A percentile compares a stretch with the other conserved stretches of the same genome.
Evolutionary conservation across 495 filamentous ascomycete genomes (phyloP).

Genomic region (Penicillium macrosclerotiorum): DNA sequence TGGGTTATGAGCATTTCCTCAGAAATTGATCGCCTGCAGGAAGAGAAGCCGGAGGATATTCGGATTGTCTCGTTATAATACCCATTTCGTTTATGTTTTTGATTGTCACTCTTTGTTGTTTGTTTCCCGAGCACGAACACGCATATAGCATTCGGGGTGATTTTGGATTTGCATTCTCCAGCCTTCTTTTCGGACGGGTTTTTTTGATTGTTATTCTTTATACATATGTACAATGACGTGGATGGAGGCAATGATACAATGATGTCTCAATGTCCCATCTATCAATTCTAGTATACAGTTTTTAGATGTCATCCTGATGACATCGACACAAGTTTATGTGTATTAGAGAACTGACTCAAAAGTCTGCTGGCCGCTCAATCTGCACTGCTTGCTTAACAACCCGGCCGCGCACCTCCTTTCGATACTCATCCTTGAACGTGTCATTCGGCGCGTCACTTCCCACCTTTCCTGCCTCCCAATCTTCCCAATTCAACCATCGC

Average conservation of each 20-base stretch:
- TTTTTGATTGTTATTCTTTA: neutral
- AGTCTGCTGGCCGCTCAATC: constrained; percentile 26
- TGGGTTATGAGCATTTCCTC: constrained; percentile 73
- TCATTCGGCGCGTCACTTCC: constrained; percentile 19
- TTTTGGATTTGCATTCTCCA: neutral
- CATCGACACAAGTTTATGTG: too few species aligned
- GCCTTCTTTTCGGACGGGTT: neutral
- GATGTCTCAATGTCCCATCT: constrained; percentile 14
- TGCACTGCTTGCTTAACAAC: constrained; percentile 40
- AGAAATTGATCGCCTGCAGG: constrained; percentile 70
- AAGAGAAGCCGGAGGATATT: constrained; percentile 55
- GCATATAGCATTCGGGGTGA: constrained; percentile 1
- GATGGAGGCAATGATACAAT: constrained; percentile 24
- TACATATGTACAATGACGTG: constrained; percentile 1
- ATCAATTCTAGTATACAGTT: constrained; percentile 1
- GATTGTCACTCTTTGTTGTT: neutral
- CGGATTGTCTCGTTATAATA: constrained; percentile 47
- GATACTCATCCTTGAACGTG: constrained; percentile 34
- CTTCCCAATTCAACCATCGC: constrained; percentile 37
- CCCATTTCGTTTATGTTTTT: neutral
- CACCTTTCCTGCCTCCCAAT: constrained; percentile 37
- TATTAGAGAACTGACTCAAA: too few species aligned
- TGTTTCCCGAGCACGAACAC: neutral
- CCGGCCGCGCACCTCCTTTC: constrained; percentile 39
- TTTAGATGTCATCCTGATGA: constrained; percentile 8